Evolutionary conservation across 2,329 filamentous ascomycete species (phyloP).

Genomic region (Xylaria sp.): DNA sequence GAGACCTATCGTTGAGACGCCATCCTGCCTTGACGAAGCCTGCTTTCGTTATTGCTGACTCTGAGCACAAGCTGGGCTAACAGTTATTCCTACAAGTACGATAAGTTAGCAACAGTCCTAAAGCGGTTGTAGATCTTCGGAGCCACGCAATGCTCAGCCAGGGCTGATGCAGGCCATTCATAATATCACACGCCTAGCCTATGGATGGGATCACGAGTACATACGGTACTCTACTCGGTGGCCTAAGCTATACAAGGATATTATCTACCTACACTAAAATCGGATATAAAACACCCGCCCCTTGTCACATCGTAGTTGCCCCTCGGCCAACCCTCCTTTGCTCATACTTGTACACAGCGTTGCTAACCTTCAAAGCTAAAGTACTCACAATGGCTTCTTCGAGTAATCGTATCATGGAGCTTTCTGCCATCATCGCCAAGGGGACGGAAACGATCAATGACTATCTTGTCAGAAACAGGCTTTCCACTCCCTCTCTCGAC

Average conservation of each 20-base stretch:
- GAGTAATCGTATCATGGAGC: constrained; percentile 16
- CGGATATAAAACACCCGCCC: neutral
- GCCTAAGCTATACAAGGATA: neutral
- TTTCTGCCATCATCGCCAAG: constrained; percentile 16
- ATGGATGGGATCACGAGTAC: too few relatives aligned
- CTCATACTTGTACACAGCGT: neutral
- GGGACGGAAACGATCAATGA: constrained; percentile 14
- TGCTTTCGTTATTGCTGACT: too few relatives aligned
- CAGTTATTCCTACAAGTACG: too few relatives aligned
- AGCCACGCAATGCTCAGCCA: too few relatives aligned
- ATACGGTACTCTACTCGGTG: neutral
- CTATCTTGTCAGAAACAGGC: constrained; percentile 9
- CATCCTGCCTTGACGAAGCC: too few relatives aligned
- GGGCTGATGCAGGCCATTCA: neutral
- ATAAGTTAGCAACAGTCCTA: too few relatives aligned
- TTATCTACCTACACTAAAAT: neutral
- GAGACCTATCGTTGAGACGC: too few relatives aligned
- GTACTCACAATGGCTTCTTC: neutral
- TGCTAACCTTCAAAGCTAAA: neutral
- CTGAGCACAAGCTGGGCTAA: too few relatives aligned
- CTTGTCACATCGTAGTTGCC: neutral
- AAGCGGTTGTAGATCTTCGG: too few relatives aligned
- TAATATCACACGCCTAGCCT: neutral
- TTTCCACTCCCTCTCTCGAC: constrained; percentile 19
- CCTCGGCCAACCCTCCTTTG: neutral